A percentile compares a stretch with the other conserved stretches of the same genome.
Evolutionary conservation across 768 basidiomycete genomes (phyloP).

Genomic region (Leccinum arenicola): DNA sequence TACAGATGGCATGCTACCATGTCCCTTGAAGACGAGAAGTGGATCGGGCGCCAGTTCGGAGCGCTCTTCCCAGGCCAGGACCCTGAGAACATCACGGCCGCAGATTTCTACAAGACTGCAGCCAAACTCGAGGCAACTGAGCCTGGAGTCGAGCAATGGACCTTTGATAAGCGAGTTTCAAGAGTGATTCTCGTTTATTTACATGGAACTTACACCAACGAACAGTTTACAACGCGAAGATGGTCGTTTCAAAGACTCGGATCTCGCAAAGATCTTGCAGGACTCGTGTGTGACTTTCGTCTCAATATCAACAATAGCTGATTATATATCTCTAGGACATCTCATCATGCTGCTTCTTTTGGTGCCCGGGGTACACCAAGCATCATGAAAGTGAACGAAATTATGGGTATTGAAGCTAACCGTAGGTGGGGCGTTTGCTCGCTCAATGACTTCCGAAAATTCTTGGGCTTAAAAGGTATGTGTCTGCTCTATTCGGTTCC

Average conservation of each 20-base stretch:
- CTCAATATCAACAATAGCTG: not conserved
- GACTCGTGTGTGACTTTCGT: constrained; percentile 50
- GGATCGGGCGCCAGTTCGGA: constrained; percentile 52
- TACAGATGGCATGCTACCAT: constrained; percentile 88
- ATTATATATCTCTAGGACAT: constrained; percentile 44
- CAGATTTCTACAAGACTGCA: constrained; percentile 53
- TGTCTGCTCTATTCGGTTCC: not conserved
- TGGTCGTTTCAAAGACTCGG: constrained; percentile 62
- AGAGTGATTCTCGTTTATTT: not conserved
- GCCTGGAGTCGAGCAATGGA: constrained; percentile 58
- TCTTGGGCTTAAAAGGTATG: constrained; percentile 74
- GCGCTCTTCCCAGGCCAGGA: constrained; percentile 53
- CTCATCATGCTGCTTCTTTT: constrained; percentile 70
- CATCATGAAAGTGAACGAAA: constrained; percentile 74
- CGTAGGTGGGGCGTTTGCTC: constrained; percentile 80
- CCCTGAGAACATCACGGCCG: constrained; percentile 41
- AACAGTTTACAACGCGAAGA: constrained; percentile 61
- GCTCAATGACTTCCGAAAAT: constrained; percentile 82
- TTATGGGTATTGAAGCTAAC: constrained; percentile 81
- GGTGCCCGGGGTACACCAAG: constrained; percentile 73
- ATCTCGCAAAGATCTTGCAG: constrained; percentile 65
- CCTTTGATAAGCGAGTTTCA: constrained; percentile 53
- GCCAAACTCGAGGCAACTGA: constrained; percentile 37
- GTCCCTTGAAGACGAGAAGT: constrained; percentile 66
- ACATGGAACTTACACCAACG: constrained; percentile 4